Evolutionary conservation across 2,329 filamentous ascomycete genomes (phyloP), one percentile per base, ranked within the genome.

Genomic region (Xylaria polymorpha): DNA sequence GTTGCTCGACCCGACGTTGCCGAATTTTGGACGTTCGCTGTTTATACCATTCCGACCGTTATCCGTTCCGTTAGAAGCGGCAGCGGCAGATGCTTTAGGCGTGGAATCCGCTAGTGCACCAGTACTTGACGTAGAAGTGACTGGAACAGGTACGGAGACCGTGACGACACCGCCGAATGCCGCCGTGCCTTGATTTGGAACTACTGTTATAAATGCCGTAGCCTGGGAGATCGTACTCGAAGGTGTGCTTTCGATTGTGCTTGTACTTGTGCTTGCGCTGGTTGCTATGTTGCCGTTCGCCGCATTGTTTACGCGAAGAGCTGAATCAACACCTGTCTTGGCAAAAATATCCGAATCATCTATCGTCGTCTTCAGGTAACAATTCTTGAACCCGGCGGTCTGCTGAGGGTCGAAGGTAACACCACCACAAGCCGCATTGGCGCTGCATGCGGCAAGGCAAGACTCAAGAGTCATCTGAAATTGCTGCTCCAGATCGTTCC

Each of bases 381-480:
- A 80, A 14, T 68, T 74, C 18, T 57, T 67, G 50, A 75, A 73
- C 3, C 71, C 71, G 8, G 58, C 25, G 4, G 43, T 20, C 61
- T 73, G 71, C 43, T 15, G 37, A 25, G 79, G 76, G 61, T 80
- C 78, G 71, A 74, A 78, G 65, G 76, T 79, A 0, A 77, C 56
- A 43, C 78, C 78, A 8, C 73, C 74, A 61, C 79, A 80, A 0
- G 71, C 64, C 10, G 57, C 20, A 44, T 71, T 62, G 1, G 63
- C 48, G 8, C 53, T 48, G 44, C 72, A 73, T n/a, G 70, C 70
- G 3, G 56, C 62, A 6, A 73, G 61, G 43, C 71, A 73, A 12
- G 55, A 63, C 48, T 71, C 70, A 3, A 73, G 41, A 2, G 66
- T 68, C 64, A 68, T 70, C 48, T 69, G 66, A 18, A 73, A 73